Base-by-base conservation (phyloP, 805 yeast species). In the Saturnispora ahearnii region DNA sequence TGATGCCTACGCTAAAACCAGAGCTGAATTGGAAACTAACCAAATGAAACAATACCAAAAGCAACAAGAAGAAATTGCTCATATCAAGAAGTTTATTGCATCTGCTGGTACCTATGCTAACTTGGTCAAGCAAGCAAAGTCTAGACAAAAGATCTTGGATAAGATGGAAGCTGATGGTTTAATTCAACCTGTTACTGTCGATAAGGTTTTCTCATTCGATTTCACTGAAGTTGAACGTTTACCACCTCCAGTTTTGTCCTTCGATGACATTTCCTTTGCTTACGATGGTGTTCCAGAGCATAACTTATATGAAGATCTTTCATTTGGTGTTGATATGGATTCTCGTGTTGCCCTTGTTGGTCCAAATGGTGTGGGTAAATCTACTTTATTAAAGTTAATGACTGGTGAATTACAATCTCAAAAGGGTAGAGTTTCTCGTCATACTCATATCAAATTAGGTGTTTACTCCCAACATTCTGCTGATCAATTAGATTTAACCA, bases 81-180 rank as follows among this genome's bases (percentile, higher is more conserved):
- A 93, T 73, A 95, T 93, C 72, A 93, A 93, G 79, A 93, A 93
- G 75, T 93, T 93, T 69, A 93, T 93, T 73, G 99, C 99, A 36
- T 86, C 96, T 60, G 99, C 99, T 51, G 99, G 99, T 90, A 93
- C 99, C 50, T 93, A 93, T 73, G 98, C 99, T 55, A 93, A 93
- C 74, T 78, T 93, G 76, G 99, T 93, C 52, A 88, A 87, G 70
- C 99, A 93, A 74, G 99, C 99, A 57, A 93, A 93, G 73, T 93
- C 99, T 32, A 87, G 98, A 75, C 99, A 93, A 79, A 93, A 93
- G 84, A 93, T 93, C 67, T 78, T 93, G 70, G 99, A 93, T 74
- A 93, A 93, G 84, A 93, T 93, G 99, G 99, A 93, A 75, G 98
- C 99, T 60, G 99, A 93, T 68, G 99, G 99, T 65, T 77, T 86